Base-by-base conservation (phyloP, 768 basidiomycete species). In the Tulasnella sp. region DNA sequence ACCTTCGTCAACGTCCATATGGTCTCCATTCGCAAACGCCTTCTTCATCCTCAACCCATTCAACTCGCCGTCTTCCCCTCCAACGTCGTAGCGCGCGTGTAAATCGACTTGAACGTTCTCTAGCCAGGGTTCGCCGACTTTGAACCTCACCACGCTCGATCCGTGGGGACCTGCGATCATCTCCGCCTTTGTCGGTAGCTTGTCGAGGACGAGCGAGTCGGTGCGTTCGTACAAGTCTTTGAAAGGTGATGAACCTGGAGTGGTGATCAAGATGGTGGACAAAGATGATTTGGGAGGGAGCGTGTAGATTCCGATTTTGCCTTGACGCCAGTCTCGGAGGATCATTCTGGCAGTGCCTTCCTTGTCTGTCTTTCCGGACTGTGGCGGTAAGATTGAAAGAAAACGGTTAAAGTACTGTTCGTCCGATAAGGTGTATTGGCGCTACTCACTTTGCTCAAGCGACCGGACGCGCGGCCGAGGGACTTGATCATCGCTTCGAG, bases 291-390 rank as follows among this genome's bases (percentile, higher is more conserved):
- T 80, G 81, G 27, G 86, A 0, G 93, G 92, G 73, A 87, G 85
- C 7, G 92, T 91, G 85, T 93, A 96, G 80, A 92, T 89, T 36
- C 90, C 88, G 82, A 97, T 88, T 81, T 89, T 92, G 76, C 92
- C 92, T 9, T 87, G 88, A 80, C 88, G 90, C 96, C 96, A 98
- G 86, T 97, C 95, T 14, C 93, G 91, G 68, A 98, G 88, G 48
- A 98, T 88, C 80, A 92, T 88, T 31, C 93, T 91, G 19, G 93
- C 92, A 5, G 96, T 94, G 58, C 90, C 90, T 3, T 89, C 88
- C 74, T 93, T 85, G 84, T 97, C 95, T 16, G 91, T 85, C 36
- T 89, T 88, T 71, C 94, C 95, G 84, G 88, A 90, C 93, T 96
- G 83, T 79, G 56, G 24, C 52, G 58, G 73, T 42, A 38, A 31